phyloP scores from a whole-genome alignment of 331 rosid species.

The Malus hybrid region DNA sequence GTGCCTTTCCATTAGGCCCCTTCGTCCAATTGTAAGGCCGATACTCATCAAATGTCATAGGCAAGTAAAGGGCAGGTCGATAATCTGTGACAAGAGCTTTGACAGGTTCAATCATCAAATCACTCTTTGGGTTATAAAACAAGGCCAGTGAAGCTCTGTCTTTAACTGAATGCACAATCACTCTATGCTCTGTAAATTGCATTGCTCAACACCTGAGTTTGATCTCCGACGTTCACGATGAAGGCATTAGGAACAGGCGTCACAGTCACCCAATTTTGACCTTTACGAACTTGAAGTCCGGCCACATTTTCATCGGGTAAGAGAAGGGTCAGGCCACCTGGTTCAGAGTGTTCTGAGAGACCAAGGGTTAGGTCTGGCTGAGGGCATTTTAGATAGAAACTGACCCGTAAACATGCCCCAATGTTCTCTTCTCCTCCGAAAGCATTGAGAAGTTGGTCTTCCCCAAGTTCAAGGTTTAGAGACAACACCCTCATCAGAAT shows the following conservation, averaged over 20 bases:
- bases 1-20: constrained; percentile 72
- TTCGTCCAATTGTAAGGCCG: constrained; percentile 62
- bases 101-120: constrained; percentile 53
- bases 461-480: constrained; percentile 55
- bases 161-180: constrained; percentile 65
- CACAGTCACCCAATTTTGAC: constrained; percentile 58
- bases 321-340: constrained; percentile 88
- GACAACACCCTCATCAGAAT: too few relatives aligned
- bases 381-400: constrained; percentile 81
- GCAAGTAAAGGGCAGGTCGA: constrained; percentile 50
- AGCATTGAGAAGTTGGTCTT: constrained; percentile 44
- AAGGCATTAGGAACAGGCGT: constrained; percentile 63
- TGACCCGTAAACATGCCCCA: constrained; percentile 80
- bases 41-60: constrained; percentile 79
- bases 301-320: constrained; percentile 69
- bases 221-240: constrained; percentile 81
- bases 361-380: constrained; percentile 91
- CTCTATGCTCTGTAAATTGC: constrained; percentile 82
- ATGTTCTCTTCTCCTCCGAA: constrained; percentile 65
- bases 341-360: constrained; percentile 83
- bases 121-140: constrained; percentile 79
- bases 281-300: constrained; percentile 74
- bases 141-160: constrained; percentile 81
- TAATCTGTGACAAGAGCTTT: constrained; percentile 56
- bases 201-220: constrained; percentile 87